These are phyloP conservation scores for Aureobasidium sp. DNA, from an alignment of 2,329 filamentous ascomycete genomes.

Conservation along the genomic window DNA sequence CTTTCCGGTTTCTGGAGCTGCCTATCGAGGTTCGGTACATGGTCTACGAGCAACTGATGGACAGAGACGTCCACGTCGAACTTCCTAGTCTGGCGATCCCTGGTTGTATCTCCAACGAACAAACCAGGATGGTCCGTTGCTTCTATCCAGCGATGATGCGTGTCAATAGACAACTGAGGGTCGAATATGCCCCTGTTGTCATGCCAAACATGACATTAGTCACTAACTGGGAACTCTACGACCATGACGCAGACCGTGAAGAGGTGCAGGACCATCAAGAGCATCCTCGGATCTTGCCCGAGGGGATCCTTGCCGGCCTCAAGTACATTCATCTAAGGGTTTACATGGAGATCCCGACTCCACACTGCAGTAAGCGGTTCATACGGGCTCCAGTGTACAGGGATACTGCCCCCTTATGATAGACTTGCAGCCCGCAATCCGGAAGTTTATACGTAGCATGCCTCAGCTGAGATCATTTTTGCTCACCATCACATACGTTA, in stretches of 20 bases:
- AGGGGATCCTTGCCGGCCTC: neutral
- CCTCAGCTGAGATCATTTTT: neutral
- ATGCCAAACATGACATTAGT: neutral
- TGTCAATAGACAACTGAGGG: neutral
- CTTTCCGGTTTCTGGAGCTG: neutral
- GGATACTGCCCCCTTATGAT: too few species aligned
- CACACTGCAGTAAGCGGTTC: neutral
- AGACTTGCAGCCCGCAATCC: too few species aligned
- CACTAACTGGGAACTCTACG: neutral
- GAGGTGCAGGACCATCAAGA: neutral
- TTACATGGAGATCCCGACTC: fast-evolving
- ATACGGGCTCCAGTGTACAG: too few species aligned
- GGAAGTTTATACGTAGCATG: neutral
- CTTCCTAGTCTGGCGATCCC: neutral
- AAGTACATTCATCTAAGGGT: neutral
- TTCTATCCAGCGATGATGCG: neutral
- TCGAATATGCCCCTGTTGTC: neutral
- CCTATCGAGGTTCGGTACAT: neutral
- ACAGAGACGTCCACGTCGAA: neutral
- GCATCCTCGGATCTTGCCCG: neutral
- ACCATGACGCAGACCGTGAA: neutral
- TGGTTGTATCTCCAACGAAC: neutral
- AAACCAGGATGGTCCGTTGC: neutral
- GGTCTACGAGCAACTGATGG: neutral
- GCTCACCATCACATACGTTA: neutral